phyloP scores from a whole-genome alignment of 2,329 filamentous ascomycete genomes.

The Penicillium glabrum region DNA sequence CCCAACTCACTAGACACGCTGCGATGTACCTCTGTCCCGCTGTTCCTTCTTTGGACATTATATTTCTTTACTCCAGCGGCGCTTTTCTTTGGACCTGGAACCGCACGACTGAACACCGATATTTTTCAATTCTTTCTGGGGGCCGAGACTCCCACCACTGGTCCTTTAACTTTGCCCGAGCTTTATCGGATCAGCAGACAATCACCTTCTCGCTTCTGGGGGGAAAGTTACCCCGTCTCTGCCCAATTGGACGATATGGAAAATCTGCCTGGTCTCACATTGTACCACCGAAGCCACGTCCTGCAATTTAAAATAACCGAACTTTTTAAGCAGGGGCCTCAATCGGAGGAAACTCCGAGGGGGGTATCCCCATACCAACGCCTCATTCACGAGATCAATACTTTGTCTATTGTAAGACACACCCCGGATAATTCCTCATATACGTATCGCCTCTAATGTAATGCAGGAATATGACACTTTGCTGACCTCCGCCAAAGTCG shows the following conservation, averaged over 20 bases:
- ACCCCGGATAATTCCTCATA: not conserved
- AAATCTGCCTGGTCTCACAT: slow-evolving; percentile 22
- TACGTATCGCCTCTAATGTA: not conserved
- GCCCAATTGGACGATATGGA: slow-evolving; percentile 29
- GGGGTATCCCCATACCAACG: slow-evolving; percentile 13
- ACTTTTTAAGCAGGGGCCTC: slow-evolving; percentile 13
- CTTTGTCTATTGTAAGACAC: slow-evolving; percentile 18
- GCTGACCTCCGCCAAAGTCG: slow-evolving; percentile 17
- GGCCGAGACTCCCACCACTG: slow-evolving; percentile 7
- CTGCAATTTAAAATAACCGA: slow-evolving; percentile 27
- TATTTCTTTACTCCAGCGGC: slow-evolving; percentile 28
- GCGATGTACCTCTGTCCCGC: slow-evolving; percentile 22
- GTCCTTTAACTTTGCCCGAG: slow-evolving; percentile 17
- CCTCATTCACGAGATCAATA: slow-evolving; percentile 19
- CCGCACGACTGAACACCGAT: slow-evolving; percentile 15
- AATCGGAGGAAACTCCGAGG: not conserved
- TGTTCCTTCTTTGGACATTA: slow-evolving; percentile 28
- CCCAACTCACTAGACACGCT: slow-evolving; percentile 9
- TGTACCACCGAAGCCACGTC: slow-evolving; percentile 28
- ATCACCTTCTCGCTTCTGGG: slow-evolving; percentile 28
- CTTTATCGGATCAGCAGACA: slow-evolving; percentile 27
- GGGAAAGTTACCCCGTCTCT: slow-evolving; percentile 22
- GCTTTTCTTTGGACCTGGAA: slow-evolving; percentile 19
- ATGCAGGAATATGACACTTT: slow-evolving; percentile 24
- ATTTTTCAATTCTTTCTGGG: slow-evolving; percentile 25